Conservation (phyloP, 129 eudicot species). For the Lactuca sativa region DNA sequence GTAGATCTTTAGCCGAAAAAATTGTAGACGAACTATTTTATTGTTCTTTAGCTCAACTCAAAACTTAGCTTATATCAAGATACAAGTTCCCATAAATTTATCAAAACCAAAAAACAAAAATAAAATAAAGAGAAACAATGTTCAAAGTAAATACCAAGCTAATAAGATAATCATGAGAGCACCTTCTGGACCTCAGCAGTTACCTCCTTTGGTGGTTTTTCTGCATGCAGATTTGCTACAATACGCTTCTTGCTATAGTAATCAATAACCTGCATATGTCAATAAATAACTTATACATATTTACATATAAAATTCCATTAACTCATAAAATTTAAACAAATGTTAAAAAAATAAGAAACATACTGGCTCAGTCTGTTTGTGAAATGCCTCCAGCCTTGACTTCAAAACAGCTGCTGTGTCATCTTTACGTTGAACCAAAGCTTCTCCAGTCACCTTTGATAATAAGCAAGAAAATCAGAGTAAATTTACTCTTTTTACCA, state of each 20-base stretch:
- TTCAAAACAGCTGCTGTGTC: slow-evolving; percentile 72
- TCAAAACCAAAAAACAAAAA: not conserved
- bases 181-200: slow-evolving; percentile 53
- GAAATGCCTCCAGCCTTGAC: slow-evolving; percentile 77
- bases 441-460: slow-evolving; percentile 68
- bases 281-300: not conserved
- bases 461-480: not conserved
- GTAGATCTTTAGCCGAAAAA: too few species aligned
- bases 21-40: not conserved
- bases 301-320: too few species aligned
- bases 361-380: slow-evolving; percentile 70
- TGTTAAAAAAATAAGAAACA: not conserved
- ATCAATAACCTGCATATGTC: slow-evolving; percentile 58
- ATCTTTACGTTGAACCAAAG: slow-evolving; percentile 77
- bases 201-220: slow-evolving; percentile 59
- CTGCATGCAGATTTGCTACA: slow-evolving; percentile 61
- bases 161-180: slow-evolving; percentile 29
- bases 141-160: not conserved
- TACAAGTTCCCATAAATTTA: not conserved
- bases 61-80: not conserved
- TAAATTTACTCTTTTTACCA: not conserved
- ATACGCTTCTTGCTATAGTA: slow-evolving; percentile 55
- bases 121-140: too few species aligned
- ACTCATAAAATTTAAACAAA: not conserved
- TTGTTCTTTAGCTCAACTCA: not conserved